Evolutionary conservation across 2,329 filamentous ascomycete species (phyloP), one percentile per base, ranked within the genome.

Genomic region (Nannizzia gypsea): DNA sequence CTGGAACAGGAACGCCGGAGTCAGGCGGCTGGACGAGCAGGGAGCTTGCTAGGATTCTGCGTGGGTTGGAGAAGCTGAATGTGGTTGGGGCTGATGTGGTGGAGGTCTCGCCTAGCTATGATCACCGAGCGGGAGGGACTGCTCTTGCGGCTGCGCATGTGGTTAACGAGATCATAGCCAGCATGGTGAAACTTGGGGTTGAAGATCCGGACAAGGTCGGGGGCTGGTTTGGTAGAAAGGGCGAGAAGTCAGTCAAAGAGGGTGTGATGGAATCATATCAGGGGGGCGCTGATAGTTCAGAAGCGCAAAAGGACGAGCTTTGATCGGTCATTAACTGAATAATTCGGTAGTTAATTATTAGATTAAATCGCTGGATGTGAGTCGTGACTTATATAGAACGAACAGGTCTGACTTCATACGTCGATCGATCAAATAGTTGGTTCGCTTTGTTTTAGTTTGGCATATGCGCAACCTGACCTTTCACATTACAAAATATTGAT

Each of bases 1-100:
- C 89, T 0, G 89, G 87, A 1, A 95, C 90, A 0, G 91, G 90
- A 0, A 96, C 90, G 0, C 90, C 90, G 0, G 90, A 95, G 76
- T 87, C 90, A 0, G 90, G 91, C 60, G 90, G 90, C 40, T 96
- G 90, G 90, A 93, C 89, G 4, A 95, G 88, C 20, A 79, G 90
- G 57, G 91, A 96, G 77, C 78, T 96, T 66, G 92, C 95, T 64
- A 79, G 87, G 11, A 89, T 96, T 61, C 73, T 96, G 70, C 79
- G 90, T 34, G 90, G 89, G 0, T 81, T 96, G 46, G 90, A 96
- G 75, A 62, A 72, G 63, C 72, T 96, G 70, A 95, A 96, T 69
- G 76, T 96, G 3, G 88, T 96, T 2, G 91, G 90, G 1, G 91
- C 90, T 0, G 91, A 96, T 73, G 83, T 96, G 56, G 91, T 96